Evolutionary conservation across 1,284 basidiomycete genomes (phyloP).

Genomic region (Salmacisia buchloeana): DNA sequence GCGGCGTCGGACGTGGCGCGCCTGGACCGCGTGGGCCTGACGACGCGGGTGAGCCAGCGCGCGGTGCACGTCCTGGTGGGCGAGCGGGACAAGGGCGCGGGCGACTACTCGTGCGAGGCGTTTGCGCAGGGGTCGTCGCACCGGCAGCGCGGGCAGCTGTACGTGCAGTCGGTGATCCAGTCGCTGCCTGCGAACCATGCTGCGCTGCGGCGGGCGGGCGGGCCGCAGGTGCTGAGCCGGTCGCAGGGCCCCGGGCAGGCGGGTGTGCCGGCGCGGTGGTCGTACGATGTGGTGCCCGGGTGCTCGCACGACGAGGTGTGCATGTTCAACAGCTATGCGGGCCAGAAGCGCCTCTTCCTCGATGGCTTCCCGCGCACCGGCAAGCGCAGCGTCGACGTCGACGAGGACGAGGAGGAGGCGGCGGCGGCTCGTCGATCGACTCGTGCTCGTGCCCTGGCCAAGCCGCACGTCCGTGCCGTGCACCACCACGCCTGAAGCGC

Average conservation of each 20-base stretch:
- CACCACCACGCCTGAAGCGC: too few relatives aligned
- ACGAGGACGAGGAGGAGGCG: not conserved
- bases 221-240: not conserved
- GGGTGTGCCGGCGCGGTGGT: not conserved
- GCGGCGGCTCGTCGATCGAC: not conserved
- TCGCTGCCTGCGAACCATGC: constrained; percentile 6
- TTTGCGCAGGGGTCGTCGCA: not conserved
- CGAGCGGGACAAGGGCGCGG: not conserved
- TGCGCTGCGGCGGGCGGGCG: not conserved
- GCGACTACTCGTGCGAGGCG: constrained; percentile 5
- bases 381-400: not conserved
- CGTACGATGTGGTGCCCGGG: not conserved
- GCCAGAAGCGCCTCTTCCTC: not conserved
- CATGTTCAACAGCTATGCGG: not conserved
- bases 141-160: constrained; percentile 2
- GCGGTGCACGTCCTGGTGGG: not conserved
- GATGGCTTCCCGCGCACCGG: not conserved
- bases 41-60: not conserved
- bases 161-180: constrained; percentile 1
- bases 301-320: not conserved
- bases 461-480: constrained; percentile 1
- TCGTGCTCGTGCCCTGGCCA: not conserved
- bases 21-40: constrained; percentile 2
- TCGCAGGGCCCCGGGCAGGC: not conserved
- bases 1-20: not conserved